Conservation (phyloP, 129 eudicot genomes). For the Flaveria robusta region DNA sequence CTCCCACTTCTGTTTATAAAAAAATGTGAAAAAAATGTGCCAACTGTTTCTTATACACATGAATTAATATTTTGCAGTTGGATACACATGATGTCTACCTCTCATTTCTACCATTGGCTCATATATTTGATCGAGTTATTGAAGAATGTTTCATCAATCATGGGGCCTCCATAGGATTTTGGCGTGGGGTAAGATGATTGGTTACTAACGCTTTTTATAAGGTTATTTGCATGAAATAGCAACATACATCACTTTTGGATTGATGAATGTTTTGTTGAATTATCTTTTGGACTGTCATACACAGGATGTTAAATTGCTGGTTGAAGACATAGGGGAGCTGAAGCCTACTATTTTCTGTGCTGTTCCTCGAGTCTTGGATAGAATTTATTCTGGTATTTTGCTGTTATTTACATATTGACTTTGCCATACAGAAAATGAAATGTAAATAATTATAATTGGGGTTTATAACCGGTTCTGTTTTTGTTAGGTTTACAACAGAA, state of each 20-base stretch:
- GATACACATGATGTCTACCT: slow-evolving; percentile 66
- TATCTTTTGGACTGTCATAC: slow-evolving; percentile 14
- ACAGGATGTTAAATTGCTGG: slow-evolving; percentile 85
- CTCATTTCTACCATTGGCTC: slow-evolving; percentile 95
- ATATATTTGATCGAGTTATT: slow-evolving; percentile 90
- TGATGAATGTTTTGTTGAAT: slow-evolving; percentile 4
- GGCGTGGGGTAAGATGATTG: slow-evolving; percentile 96
- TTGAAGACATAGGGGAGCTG: slow-evolving; percentile 81
- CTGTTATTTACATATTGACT: neutral
- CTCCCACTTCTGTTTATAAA: slow-evolving; percentile 3
- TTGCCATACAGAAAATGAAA: neutral
- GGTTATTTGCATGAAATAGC: neutral
- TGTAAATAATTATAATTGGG: neutral
- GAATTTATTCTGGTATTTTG: slow-evolving; percentile 72
- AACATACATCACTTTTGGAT: neutral
- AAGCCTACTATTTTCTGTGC: slow-evolving; percentile 97
- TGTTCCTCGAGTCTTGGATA: slow-evolving; percentile 93
- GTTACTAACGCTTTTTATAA: neutral
- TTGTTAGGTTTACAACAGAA: slow-evolving; percentile 76
- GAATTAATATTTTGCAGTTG: slow-evolving; percentile 47
- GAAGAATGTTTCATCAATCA: slow-evolving; percentile 84
- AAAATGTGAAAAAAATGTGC: neutral
- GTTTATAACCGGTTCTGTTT: neutral
- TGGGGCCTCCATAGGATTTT: slow-evolving; percentile 92
- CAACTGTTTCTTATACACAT: neutral